These are phyloP conservation scores for Tubosaeta brunneosetosa DNA, from an alignment of 768 basidiomycete genomes.

Conservation along the genomic window DNA sequence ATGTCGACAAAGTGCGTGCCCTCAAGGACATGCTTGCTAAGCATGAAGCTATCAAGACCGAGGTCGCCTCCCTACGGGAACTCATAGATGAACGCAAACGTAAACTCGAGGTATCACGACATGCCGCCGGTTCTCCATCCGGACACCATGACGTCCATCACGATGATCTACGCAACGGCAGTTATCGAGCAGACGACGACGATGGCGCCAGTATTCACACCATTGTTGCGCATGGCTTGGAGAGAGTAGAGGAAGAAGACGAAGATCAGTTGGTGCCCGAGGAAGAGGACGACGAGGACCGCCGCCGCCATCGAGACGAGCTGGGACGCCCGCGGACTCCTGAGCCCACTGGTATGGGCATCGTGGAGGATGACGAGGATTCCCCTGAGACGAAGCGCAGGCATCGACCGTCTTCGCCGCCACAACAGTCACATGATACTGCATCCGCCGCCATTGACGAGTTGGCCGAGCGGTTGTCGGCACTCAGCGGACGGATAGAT, in stretches of 20 bases:
- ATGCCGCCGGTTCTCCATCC: conserved; percentile 20
- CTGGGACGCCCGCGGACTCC: conserved; percentile 75
- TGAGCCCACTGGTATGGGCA: conserved; percentile 64
- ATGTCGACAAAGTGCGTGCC: conserved; percentile 79
- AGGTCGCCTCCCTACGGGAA: conserved; percentile 68
- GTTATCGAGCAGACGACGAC: conserved; percentile 53
- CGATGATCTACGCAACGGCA: conserved; percentile 11
- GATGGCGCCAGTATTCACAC: conserved; percentile 72
- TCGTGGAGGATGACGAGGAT: conserved; percentile 44
- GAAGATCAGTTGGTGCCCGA: conserved; percentile 48
- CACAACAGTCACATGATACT: conserved; percentile 17
- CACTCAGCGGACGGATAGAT: conserved; percentile 67
- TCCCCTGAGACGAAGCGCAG: conserved; percentile 19
- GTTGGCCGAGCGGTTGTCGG: conserved; percentile 57
- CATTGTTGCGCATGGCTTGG: conserved; percentile 62
- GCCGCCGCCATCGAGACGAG: conserved; percentile 43
- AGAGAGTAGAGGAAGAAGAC: conserved; percentile 71
- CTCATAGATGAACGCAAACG: conserved; percentile 63
- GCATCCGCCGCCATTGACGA: conserved; percentile 44
- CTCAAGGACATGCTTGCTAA: conserved; percentile 79
- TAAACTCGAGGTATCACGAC: conserved; percentile 37
- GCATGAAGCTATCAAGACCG: conserved; percentile 78
- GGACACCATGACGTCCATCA: conserved; percentile 16
- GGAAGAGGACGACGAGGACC: conserved; percentile 46
- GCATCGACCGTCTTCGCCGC: conserved; percentile 16